Evolutionary conservation across 1,284 basidiomycete genomes (phyloP), one percentile per base, ranked within the genome.

Genomic region (Mrakiaceae sp.): DNA sequence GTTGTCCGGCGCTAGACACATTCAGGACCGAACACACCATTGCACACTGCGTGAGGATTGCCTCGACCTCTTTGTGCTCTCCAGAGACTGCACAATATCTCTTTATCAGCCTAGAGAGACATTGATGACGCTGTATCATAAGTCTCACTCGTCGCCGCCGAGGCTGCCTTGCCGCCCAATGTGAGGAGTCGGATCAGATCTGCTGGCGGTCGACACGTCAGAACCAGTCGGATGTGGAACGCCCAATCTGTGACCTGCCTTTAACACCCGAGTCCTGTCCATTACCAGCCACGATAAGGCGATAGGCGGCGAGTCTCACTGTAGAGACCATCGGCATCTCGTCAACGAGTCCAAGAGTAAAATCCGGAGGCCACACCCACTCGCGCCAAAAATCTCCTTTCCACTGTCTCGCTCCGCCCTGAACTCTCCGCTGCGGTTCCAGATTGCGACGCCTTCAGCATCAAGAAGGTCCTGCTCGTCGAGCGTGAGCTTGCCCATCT

Each of bases 401-500:
- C 50, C n/a, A 2, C 14, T 40, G 9, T 27, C 27, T 27, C 27
- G 27, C 27, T 27, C 27, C 27, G 27, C 27, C 27, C 52, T 58
- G 9, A 46, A 63, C n/a, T 63, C 55, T 46, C 62, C 57, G 27
- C 62, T 63, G n/a, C 62, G 47, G 42, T 63, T 63, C 62, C 62
- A 63, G 55, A 63, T 58, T n/a, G 14, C 16, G 47, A 63, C 62
- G 12, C 62, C 62, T 51, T 63, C 55, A 6, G 54, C 49, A 12
- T 63, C 62, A 3, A 63, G 55, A 9, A 47, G 40, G 44, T 63
- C 62, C 27, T 58, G 56, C 14, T 63, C 46, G 14, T 27, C 50
- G 10, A 43, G 27, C 27, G 27, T 27, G 27, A 27, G 27, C 27
- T 27, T 27, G 27, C 27, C 27, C 27, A 27, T 27, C 27, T 27